Percentiles rank a stretch among this genome's conserved stretches.
phyloP scores from a whole-genome alignment of 148 eudicot genomes.

The Polygonum maritimum region DNA sequence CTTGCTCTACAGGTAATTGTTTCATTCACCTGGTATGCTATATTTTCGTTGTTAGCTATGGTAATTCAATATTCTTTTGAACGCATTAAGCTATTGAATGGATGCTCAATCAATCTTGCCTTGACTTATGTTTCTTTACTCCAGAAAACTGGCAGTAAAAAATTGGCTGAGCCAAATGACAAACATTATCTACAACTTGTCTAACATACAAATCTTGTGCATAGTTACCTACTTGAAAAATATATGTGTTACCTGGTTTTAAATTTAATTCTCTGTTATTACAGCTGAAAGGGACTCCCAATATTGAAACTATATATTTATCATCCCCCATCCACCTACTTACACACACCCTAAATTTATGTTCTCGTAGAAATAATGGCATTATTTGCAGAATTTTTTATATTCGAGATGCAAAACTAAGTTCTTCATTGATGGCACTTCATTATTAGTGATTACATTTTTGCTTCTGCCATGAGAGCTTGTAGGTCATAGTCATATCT shows the following conservation, averaged over 20 bases:
- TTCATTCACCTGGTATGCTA: neutral
- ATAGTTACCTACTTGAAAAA: neutral
- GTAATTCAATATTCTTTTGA: neutral
- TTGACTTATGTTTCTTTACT: neutral
- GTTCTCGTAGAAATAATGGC: neutral
- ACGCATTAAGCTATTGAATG: neutral
- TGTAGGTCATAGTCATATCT: neutral
- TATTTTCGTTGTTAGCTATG: neutral
- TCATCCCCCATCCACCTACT: neutral
- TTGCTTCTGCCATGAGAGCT: neutral
- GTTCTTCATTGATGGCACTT: neutral
- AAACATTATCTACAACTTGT: neutral
- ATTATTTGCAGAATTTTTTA: neutral
- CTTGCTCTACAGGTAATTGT: slow-evolving; percentile 81
- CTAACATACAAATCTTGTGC: neutral
- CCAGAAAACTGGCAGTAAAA: neutral
- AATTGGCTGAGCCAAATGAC: neutral
- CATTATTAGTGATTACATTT: neutral
- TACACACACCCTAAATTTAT: neutral
- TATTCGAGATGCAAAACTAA: neutral
- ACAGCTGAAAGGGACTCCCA: neutral
- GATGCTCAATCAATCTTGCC: neutral
- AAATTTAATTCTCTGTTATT: neutral
- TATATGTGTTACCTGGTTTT: neutral
- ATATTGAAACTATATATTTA: neutral